Evolutionary conservation across 2,329 filamentous ascomycete species (phyloP), one percentile per base, ranked within the genome.

Genomic region (Xylariaceae sp.): DNA sequence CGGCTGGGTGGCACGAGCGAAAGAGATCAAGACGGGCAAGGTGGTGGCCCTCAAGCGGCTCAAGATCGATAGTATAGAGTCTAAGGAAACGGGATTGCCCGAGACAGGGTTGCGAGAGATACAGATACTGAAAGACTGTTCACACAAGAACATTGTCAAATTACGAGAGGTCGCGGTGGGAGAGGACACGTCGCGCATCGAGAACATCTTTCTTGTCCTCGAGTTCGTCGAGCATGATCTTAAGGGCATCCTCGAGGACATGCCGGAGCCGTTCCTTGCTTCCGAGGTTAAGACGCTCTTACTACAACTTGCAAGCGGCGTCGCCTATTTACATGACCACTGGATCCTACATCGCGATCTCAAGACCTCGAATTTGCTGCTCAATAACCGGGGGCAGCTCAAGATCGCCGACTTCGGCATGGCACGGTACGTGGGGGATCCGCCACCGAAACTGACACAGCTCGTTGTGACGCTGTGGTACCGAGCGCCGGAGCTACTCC

Each of bases 401-500:
- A 97, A 97, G 75, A 88, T 99, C 63, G 95, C 95, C 58, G 95
- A 99, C 76, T 99, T 99, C 71, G 95, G 95, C 73, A 97, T 99
- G 92, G 94, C 95, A 3, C 86, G 95, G 24, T 95, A 95, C 76
- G 90, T 90, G 53, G 90, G 90, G 47, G 87, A 91, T 65, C 92
- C 94, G 3, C 81, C 87, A 0, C 83, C 87, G 1, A 89, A 90
- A 61, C 82, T 98, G 58, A 98, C 95, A 2, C 90, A 94, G 71
- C 85, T 98, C 43, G 95, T 99, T 61, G 94, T 98, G 16, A 99
- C 95, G 6, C 83, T 99, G 6, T 99, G 95, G 95, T 99, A 99
- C 74, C 90, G 95, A 54, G 84, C 91, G 0, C 95, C 95, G 0
- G 95, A 98, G 75, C 83, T 98, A 9, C 83, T 99, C 2, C 86